Base-by-base conservation (phyloP, 2,329 filamentous ascomycete genomes). In the Arthrobotrys musiformis region DNA sequence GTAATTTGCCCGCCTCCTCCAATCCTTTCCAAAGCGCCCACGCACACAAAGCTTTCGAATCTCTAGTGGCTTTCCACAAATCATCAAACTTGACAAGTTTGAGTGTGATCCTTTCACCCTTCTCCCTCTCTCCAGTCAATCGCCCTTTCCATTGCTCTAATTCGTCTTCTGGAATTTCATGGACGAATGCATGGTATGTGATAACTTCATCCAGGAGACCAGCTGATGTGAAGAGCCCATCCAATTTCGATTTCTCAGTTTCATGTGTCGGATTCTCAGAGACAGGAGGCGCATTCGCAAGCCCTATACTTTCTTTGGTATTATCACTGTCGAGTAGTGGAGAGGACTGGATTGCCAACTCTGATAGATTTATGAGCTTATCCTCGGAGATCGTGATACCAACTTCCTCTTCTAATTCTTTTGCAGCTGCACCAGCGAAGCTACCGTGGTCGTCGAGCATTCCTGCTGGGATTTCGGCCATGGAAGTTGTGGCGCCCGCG, bases 31-130 rank as follows among this genome's bases (percentile, higher is more conserved):
- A 90, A 17, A 91, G 81, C 13, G 88, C 88, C 81, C 89, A 82
- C 2, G 89, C 89, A 17, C 85, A 84, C 56, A 90, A 84, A n/a
- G 86, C 86, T 82, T 90, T 90, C 1, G 86, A 85, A 80, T 90
- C 89, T 17, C 88, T 84, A 0, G 85, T 89, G 79, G 87, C 87
- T 78, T 82, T 84, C 89, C 88, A 90, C 7, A 89, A 83, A 79
- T 90, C 85, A 79, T 84, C 83, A 84, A 90, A 84, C 50, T 83
- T 86, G 11, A 90, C 87, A 28, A 90, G 81, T 82, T 88, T 89
- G 69, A 90, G 82, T 9, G 88, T 89, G 78, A 90, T 90, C 83
- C 85, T 89, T 83, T 90, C 89, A 1, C 88, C 88, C 7, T 89
- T 81, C 4, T 87, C 85, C 61, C 88, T 84, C 80, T 90, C 80